Percentiles rank a stretch among this genome's conserved stretches.
Conservation (phyloP, 441 rosid genomes). For the Populus hybrid region DNA sequence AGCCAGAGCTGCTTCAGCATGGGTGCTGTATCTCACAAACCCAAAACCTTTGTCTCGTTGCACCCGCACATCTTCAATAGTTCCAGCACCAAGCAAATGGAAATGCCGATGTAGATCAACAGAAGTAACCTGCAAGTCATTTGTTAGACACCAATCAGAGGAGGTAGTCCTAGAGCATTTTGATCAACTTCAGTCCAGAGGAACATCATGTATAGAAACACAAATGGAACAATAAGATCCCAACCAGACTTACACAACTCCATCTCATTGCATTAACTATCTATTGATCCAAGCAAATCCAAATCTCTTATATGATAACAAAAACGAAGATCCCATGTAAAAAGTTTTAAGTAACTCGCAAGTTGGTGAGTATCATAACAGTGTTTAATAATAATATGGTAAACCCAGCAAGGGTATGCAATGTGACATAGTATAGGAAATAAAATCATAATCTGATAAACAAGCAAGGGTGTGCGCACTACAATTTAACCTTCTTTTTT, state of each 20-base stretch:
- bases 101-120: conserved; percentile 67
- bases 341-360: background rate
- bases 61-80: conserved; percentile 76
- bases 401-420: background rate
- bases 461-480: background rate
- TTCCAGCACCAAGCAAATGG: conserved; percentile 63
- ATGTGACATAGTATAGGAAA: background rate
- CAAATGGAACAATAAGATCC: background rate
- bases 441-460: background rate
- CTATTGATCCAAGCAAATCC: background rate
- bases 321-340: background rate
- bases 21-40: conserved; percentile 70
- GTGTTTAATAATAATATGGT: background rate
- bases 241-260: background rate
- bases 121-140: conserved; percentile 58
- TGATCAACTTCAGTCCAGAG: background rate
- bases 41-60: conserved; percentile 90
- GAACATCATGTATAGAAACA: background rate
- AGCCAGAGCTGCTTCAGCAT: conserved; percentile 76
- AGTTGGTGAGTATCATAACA: background rate
- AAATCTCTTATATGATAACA: background rate
- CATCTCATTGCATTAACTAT: too few species aligned
- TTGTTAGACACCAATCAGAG: background rate
- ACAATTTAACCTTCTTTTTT: background rate
- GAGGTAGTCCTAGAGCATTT: background rate